Percentiles rank a stretch among this genome's conserved stretches.
phyloP scores from a whole-genome alignment of 495 filamentous ascomycete species.

The Penicillium paradoxum region DNA sequence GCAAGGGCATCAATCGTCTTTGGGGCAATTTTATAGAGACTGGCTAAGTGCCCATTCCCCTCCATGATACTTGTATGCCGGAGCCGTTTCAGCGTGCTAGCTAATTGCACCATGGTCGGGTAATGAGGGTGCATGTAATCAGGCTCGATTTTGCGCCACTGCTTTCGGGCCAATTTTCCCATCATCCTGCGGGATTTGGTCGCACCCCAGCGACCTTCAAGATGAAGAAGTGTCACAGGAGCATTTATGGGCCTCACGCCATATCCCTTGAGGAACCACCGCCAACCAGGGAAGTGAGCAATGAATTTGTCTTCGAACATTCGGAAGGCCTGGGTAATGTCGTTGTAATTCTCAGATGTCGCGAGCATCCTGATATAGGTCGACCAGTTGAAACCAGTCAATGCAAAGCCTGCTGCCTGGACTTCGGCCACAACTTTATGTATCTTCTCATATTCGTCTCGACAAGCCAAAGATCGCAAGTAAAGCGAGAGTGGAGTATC shows the following conservation, averaged over 20 bases:
- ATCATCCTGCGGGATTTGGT: constrained; percentile 21
- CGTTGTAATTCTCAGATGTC: constrained; percentile 27
- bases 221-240: constrained; percentile 25
- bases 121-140: constrained; percentile 48
- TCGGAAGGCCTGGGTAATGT: constrained; percentile 53
- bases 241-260: constrained; percentile 28
- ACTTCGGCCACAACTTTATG: constrained; percentile 47
- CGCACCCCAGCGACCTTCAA: constrained; percentile 18
- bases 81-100: constrained; percentile 41
- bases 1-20: constrained; percentile 47
- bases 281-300: constrained; percentile 71
- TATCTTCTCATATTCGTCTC: constrained; percentile 44
- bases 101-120: constrained; percentile 50
- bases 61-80: constrained; percentile 32
- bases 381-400: constrained; percentile 55
- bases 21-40: constrained; percentile 39
- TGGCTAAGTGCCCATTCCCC: constrained; percentile 26
- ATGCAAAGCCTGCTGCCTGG: constrained; percentile 55
- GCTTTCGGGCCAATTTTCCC: constrained; percentile 21
- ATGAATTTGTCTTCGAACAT: constrained; percentile 71
- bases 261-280: constrained; percentile 27
- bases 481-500: constrained; percentile 54
- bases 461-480: constrained; percentile 50
- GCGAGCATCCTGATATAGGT: constrained; percentile 47
- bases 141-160: constrained; percentile 37